Conservation (phyloP, 108 stramenopile genomes). For the Pseudonitzschia multistriata region DNA sequence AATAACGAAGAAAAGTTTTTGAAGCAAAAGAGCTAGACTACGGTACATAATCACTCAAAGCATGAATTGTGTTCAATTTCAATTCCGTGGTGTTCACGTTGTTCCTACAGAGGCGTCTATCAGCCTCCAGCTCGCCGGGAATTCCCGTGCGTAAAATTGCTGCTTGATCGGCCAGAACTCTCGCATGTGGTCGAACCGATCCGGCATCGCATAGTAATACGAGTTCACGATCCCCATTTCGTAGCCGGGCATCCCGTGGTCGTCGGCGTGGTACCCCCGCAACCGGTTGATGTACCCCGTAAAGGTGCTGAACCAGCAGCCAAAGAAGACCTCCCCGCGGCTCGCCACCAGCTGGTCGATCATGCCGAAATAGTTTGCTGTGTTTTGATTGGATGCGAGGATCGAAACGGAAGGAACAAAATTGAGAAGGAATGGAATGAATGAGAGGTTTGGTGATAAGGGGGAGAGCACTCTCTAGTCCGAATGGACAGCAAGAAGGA, state of each 20-base stretch:
- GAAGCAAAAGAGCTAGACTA: too few species aligned
- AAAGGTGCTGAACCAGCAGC: slow-evolving; percentile 82
- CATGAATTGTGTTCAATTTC: too few species aligned
- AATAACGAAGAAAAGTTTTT: too few species aligned
- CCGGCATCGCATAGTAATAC: slow-evolving; percentile 45
- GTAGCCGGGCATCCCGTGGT: slow-evolving; percentile 50
- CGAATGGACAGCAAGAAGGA: not conserved
- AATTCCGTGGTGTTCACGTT: too few species aligned
- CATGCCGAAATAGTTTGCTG: slow-evolving; percentile 80
- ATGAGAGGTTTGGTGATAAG: too few species aligned
- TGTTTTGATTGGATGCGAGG: too few species aligned
- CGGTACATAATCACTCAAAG: too few species aligned
- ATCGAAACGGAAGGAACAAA: too few species aligned
- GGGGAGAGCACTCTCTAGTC: too few species aligned
- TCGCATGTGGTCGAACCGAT: slow-evolving; percentile 40
- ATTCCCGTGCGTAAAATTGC: slow-evolving; percentile 40
- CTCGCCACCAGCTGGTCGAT: slow-evolving; percentile 78
- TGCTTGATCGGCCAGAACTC: slow-evolving; percentile 38
- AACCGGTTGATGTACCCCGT: slow-evolving; percentile 81
- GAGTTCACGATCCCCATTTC: slow-evolving; percentile 52
- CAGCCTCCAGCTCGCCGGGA: slow-evolving; percentile 71
- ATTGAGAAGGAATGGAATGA: too few species aligned
- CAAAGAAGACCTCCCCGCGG: slow-evolving; percentile 61
- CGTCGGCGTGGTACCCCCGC: slow-evolving; percentile 67
- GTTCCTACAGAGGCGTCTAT: slow-evolving; percentile 51